These are phyloP conservation scores for Hansenula sp. DNA, from an alignment of 1,139 yeast species.

Conservation along the genomic window DNA sequence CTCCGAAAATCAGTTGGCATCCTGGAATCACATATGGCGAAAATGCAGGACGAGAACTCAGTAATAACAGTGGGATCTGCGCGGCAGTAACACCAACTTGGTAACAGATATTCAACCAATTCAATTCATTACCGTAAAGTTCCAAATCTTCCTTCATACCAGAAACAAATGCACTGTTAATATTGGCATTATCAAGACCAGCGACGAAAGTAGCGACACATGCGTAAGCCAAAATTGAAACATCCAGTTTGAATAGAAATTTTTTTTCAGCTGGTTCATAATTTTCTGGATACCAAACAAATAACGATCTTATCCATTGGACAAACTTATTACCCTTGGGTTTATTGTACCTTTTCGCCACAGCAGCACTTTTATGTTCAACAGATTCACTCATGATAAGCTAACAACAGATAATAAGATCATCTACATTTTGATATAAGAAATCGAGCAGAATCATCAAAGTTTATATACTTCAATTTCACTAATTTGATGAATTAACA, in stretches of 20 bases:
- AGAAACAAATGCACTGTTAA: slow-evolving; percentile 30
- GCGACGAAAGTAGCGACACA: slow-evolving; percentile 29
- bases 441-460: too few species aligned
- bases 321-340: neutral
- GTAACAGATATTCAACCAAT: slow-evolving; percentile 20
- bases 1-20: slow-evolving; percentile 56
- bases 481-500: too few species aligned
- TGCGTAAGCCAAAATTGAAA: slow-evolving; percentile 30
- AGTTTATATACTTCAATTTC: too few species aligned
- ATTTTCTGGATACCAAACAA: slow-evolving; percentile 1
- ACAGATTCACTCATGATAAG: neutral
- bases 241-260: slow-evolving; percentile 32
- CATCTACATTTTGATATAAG: too few species aligned
- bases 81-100: slow-evolving; percentile 24
- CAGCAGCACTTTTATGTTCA: neutral
- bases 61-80: slow-evolving; percentile 33
- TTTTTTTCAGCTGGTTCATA: slow-evolving; percentile 16
- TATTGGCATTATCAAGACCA: slow-evolving; percentile 22
- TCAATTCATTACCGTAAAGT: slow-evolving; percentile 23
- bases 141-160: slow-evolving; percentile 30
- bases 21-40: slow-evolving; percentile 24
- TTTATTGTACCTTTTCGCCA: neutral
- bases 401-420: too few species aligned
- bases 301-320: neutral
- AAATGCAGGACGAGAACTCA: slow-evolving; percentile 48